Evolutionary conservation across 352 stramenopile genomes (phyloP), one percentile per base, ranked within the genome.

Genomic region (Globisporangium parvum): DNA sequence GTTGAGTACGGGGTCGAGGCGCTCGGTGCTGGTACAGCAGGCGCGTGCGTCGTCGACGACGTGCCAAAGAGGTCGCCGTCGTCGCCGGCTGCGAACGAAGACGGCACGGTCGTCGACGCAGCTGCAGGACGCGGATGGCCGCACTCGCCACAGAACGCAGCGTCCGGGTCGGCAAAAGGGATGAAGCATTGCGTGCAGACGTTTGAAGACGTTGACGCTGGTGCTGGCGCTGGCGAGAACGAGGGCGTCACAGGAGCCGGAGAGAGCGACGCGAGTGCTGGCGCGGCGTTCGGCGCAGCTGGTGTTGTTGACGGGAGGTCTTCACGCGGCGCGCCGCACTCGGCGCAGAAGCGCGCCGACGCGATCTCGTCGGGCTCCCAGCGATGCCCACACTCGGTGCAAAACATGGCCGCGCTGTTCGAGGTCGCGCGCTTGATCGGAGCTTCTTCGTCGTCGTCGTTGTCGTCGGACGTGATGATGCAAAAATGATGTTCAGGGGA

Each of bases 301-400:
- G 62, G 14, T 3, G 65, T 24, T 9, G 65, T 24, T 35, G 55
- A 45, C 14, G 75, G 65, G 23, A 74, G 63, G 35, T 91, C 77
- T 56, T 91, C 80, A 17, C 83, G 79, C 5, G 80, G 77, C 23
- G 80, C 75, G 8, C 83, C 80, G 46, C 83, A 93, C 62, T 93
- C 83, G 51, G 83, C 83, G 62, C 83, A 93, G 64, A 93, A 93
- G 65, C 81, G 78, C 61, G 80, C 77, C 40, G 65, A 83, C 28
- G 75, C 77, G 63, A 91, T 89, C 67, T 93, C 83, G 45, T 90
- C 81, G 3, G 81, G 75, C 44, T 80, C 81, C 81, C 81, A 93
- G 45, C 77, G 71, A 58, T 89, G 81, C 51, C 83, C 83, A 57
- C 83, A 93, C 68, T 93, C 83, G 20, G 73, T 82, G 47, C 83